Evolutionary conservation across 2,329 filamentous ascomycete species (phyloP), one percentile per base, ranked within the genome.

Genomic region (Colletotrichum agaves): DNA sequence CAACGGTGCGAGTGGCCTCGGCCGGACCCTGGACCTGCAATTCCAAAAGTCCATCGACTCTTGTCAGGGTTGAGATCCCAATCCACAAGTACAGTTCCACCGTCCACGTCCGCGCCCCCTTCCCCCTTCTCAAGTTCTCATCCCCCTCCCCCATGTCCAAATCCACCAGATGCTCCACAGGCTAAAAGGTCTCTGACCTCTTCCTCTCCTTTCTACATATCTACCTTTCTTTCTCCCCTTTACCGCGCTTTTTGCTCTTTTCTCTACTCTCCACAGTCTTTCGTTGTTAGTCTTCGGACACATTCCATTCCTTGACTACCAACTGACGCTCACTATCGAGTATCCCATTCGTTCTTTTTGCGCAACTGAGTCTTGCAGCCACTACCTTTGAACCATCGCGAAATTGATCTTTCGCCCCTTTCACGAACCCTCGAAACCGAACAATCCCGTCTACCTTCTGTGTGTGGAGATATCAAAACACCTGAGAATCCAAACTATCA

Each of bases 401-500:
- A 31, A 70, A 70, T 71, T 70, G 69, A 71, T 52, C 67, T 71
- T 71, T 68, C 67, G 69, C 67, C 59, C 47, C 55, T 67, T 50
- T 52, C 43, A 55, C 33, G 66, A n/a, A 27, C 49, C 33, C 61
- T 57, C 65, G 65, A 69, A 11, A 23, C 49, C 47, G 47, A 61
- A 61, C 43, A 61, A 4, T 17, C 35, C 27, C 19, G 41, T 49
- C 41, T 43, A 52, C 43, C 62, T 49, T n/a, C n/a, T 37, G 27
- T 27, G 23, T 5, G 50, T 37, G 33, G 47, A 69, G 53, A 57
- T 61, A 61, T 31, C 31, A 50, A 37, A 27, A 31, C 33, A 35
- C 39, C 56, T 41, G 37, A 63, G 35, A 66, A 64, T 37, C 37
- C 31, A 43, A 61, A 11, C 61, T 62, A 59, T 73, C 79, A 84